A percentile compares a stretch with the other conserved stretches of the same genome.
These are phyloP conservation scores for Colletotrichum sp. DNA, from an alignment of 2,329 filamentous ascomycete species.

Conservation along the genomic window DNA sequence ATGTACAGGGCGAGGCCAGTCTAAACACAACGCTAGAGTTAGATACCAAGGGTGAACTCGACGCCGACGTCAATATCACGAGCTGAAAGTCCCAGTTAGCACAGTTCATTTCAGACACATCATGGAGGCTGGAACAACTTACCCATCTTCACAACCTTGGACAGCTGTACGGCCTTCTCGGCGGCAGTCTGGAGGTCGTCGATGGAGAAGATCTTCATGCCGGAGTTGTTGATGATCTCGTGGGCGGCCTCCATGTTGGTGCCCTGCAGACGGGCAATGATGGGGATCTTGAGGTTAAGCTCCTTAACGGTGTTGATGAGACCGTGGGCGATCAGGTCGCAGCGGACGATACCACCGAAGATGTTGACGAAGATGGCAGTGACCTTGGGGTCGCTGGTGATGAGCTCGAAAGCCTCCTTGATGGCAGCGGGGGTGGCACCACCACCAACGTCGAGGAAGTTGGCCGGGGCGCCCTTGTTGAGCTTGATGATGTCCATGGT, in stretches of 20 bases:
- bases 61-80: constrained; percentile 97
- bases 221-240: constrained; percentile 92
- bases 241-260: constrained; percentile 98
- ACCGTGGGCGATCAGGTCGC: constrained; percentile 95
- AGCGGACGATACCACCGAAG: constrained; percentile 98
- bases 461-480: constrained; percentile 93
- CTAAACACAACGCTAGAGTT: constrained; percentile 39
- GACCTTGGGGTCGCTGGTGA: constrained; percentile 97
- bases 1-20: constrained; percentile 22
- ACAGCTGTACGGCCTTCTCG: constrained; percentile 98
- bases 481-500: constrained; percentile 99
- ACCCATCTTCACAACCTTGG: constrained; percentile 99
- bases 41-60: constrained; percentile 94
- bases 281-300: constrained; percentile 95
- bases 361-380: constrained; percentile 99
- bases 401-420: constrained; percentile 96
- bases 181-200: constrained; percentile 97
- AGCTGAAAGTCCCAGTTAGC: constrained; percentile 52
- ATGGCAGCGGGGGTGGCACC: constrained; percentile 97
- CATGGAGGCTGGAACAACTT: constrained; percentile 41
- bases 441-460: constrained; percentile 98
- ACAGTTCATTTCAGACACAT: not conserved
- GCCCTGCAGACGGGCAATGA: constrained; percentile 95
- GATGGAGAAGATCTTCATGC: constrained; percentile 99
- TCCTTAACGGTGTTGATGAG: constrained; percentile 93